These are phyloP conservation scores for Fusarium succisae DNA, from an alignment of 2,329 filamentous ascomycete species.

Conservation along the genomic window DNA sequence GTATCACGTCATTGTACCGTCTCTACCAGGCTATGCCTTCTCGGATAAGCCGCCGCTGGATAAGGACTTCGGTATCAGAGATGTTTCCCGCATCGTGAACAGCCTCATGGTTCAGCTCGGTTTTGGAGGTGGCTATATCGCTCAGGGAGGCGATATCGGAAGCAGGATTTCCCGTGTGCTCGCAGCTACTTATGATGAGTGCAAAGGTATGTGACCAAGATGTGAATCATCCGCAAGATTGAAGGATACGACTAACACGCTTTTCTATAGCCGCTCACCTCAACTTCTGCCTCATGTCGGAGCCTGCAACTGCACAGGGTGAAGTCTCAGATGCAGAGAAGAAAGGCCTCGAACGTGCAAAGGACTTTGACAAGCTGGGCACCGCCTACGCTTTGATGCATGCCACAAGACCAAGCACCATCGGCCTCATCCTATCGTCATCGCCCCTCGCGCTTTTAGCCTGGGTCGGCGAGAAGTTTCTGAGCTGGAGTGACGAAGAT, in stretches of 20 bases:
- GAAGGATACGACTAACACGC: rapidly evolving
- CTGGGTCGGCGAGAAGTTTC: constrained; percentile 9
- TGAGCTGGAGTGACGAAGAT: not conserved
- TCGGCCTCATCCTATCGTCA: not conserved
- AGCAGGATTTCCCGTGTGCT: not conserved
- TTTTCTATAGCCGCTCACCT: not conserved
- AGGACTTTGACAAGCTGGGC: not conserved
- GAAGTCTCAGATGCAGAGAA: not conserved
- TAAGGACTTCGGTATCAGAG: not conserved
- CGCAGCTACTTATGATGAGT: not conserved
- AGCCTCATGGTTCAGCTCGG: constrained; percentile 1
- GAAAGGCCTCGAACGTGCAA: not conserved
- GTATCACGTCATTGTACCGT: not conserved
- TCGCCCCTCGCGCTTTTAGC: not conserved
- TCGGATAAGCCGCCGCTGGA: not conserved
- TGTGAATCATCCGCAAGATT: rapidly evolving
- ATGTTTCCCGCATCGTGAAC: not conserved
- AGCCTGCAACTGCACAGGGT: not conserved
- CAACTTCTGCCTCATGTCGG: not conserved
- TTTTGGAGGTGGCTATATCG: not conserved
- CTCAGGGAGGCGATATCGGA: constrained; percentile 2
- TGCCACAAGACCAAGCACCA: not conserved
- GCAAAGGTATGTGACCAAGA: not conserved
- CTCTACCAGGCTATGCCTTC: not conserved
- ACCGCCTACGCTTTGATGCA: not conserved